Conservation (phyloP, 164 flowering plant genomes). For the Umbellularia californica region DNA sequence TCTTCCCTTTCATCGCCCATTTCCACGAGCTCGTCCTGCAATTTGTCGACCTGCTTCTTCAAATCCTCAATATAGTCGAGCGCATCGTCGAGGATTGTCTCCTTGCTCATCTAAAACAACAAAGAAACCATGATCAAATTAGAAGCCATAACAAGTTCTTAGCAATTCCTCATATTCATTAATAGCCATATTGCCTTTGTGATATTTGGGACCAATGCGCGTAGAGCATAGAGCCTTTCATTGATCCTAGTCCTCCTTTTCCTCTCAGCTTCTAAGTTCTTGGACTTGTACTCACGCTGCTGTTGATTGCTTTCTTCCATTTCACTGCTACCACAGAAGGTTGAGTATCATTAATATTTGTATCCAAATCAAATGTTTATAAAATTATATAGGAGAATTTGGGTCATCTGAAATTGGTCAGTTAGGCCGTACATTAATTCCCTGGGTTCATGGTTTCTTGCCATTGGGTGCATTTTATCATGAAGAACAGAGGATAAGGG, state of each 20-base stretch:
- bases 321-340: not conserved
- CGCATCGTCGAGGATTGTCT: conserved; percentile 61
- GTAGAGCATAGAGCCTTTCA: conserved; percentile 48
- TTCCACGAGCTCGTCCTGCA: conserved; percentile 44
- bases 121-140: not conserved
- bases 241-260: conserved; percentile 56
- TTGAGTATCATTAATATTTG: not conserved
- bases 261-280: conserved; percentile 78
- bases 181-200: conserved; percentile 48
- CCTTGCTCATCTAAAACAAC: conserved; percentile 58
- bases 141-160: not conserved
- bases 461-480: not conserved
- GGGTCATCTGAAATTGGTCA: not conserved
- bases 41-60: conserved; percentile 38
- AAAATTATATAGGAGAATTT: not conserved
- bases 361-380: not conserved
- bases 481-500: not conserved
- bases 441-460: not conserved
- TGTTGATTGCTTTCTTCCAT: not conserved
- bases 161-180: not conserved
- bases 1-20: conserved; percentile 34
- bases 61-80: conserved; percentile 50
- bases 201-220: conserved; percentile 71
- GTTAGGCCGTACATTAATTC: not conserved
- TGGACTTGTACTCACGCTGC: conserved; percentile 39